Evolutionary conservation across 2,329 filamentous ascomycete species (phyloP).

Genomic region (Beauveria medogensis): DNA sequence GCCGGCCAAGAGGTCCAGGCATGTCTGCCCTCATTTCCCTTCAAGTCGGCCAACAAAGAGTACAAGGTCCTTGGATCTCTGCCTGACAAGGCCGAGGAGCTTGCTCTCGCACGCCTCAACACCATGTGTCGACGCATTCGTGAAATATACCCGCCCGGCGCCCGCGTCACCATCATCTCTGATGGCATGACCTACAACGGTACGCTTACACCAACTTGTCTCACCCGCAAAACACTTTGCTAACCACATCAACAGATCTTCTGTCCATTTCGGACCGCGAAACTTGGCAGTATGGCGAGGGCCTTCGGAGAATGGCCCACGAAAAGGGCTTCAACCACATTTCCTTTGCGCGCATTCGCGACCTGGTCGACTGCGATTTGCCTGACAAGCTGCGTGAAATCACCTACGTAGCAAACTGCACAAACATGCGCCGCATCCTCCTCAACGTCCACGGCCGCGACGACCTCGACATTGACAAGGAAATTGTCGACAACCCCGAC

Average conservation of each 20-base stretch:
- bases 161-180: slow-evolving; percentile 35
- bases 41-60: slow-evolving; percentile 26
- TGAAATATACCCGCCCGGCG: slow-evolving; percentile 21
- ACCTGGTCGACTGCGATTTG: slow-evolving; percentile 33
- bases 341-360: slow-evolving; percentile 36
- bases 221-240: too few species aligned
- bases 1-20: slow-evolving; percentile 15
- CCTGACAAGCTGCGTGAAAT: slow-evolving; percentile 35
- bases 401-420: slow-evolving; percentile 24
- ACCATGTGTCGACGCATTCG: slow-evolving; percentile 21
- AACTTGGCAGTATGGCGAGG: slow-evolving; percentile 41
- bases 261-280: slow-evolving; percentile 38
- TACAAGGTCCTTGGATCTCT: slow-evolving; percentile 24
- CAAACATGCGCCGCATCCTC: slow-evolving; percentile 22
- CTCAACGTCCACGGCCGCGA: slow-evolving; percentile 19
- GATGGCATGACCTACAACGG: slow-evolving; percentile 48
- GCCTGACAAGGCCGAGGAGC: slow-evolving; percentile 25
- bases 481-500: slow-evolving; percentile 21
- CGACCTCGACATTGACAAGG: slow-evolving; percentile 21
- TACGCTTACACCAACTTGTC: slow-evolving; percentile 15
- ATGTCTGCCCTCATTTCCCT: slow-evolving; percentile 25
- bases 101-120: slow-evolving; percentile 20
- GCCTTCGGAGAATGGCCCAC: slow-evolving; percentile 29
- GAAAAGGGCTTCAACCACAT: slow-evolving; percentile 33
- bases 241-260: slow-evolving; percentile 27